These are phyloP conservation scores for Phaeoacremonium minimum DNA, from an alignment of 2,329 filamentous ascomycete genomes.

Conservation along the genomic window DNA sequence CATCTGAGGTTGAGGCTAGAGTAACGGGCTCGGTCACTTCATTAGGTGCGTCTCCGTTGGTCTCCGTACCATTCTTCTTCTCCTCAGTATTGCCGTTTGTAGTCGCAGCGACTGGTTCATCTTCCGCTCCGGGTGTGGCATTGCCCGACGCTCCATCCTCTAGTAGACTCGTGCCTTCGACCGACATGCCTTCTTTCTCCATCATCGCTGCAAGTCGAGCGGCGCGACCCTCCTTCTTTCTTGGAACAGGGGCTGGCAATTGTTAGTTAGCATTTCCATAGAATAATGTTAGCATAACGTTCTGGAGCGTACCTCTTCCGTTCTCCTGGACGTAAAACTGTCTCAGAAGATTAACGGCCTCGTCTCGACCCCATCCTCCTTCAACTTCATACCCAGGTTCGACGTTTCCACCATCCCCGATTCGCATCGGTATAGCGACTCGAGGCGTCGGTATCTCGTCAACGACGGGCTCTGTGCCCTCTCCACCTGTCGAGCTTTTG, in stretches of 20 bases:
- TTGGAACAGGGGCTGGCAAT: constrained; percentile 40
- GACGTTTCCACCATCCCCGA: constrained; percentile 61
- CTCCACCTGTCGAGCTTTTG: background rate
- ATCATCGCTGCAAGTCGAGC: constrained; percentile 48
- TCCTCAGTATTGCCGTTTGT: too few species aligned
- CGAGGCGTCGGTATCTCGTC: background rate
- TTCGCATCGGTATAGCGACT: constrained; percentile 19
- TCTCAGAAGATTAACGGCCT: constrained; percentile 86
- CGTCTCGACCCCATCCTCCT: constrained; percentile 83
- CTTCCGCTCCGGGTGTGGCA: too few species aligned
- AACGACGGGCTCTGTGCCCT: background rate
- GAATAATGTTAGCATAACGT: too few species aligned
- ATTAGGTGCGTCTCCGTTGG: too few species aligned
- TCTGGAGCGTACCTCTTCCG: constrained; percentile 70
- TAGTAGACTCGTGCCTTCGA: too few species aligned
- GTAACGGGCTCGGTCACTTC: too few species aligned
- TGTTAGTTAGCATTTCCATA: background rate
- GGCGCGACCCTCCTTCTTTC: constrained; percentile 53
- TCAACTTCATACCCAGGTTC: constrained; percentile 78
- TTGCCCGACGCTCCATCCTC: too few species aligned
- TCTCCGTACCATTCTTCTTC: too few species aligned
- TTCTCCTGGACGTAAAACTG: constrained; percentile 99
- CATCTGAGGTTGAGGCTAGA: too few species aligned
- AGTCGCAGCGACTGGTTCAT: too few species aligned
- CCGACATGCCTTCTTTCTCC: constrained; percentile 36